Base-by-base conservation (phyloP, 2,329 filamentous ascomycete genomes). In the Hypoxylon sp. region DNA sequence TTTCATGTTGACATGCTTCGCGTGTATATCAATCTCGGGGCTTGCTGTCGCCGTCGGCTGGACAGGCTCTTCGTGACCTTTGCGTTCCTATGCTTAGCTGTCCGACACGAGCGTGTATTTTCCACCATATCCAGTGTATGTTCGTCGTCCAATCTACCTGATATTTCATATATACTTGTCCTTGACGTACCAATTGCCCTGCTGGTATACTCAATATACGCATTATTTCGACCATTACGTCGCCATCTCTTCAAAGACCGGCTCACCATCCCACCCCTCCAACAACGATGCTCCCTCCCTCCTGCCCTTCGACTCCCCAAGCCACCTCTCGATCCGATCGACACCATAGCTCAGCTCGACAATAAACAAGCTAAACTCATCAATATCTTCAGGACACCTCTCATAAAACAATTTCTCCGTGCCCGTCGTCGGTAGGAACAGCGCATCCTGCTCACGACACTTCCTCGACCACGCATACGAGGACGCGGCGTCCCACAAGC, bases 401-500 rank as follows among this genome's bases (percentile, higher is more conserved):
- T 69, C 57, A 25, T 49, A 25, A 4, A 73, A 65, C 8, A 71
- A 27, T 13, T 53, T 56, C 20, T 72, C 71, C 3, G 71, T 49
- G n/a, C 54, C 35, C 25, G n/a, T 54, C n/a, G 71, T 50, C 0
- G 48, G 25, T 30, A 75, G 44, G 40, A 74, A 71, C 17, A 74
- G 59, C 31, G 68, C 51, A 17, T 63, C 67, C 6, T 59, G 58
- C 22, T 64, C 69, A 4, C 49, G 54, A 33, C 70, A 72, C 33
- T 64, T 68, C 46, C 55, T 56, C 14, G 51, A 61, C 73, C 73
- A 77, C 14, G 63, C 60, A 37, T 73, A 71, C 37, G 74, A 73
- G 31, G 77, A 73, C 35, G 72, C 60, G 8, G 76, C 74, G 6
- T 76, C 73, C 77, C 78, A 79, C 8, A 79, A 54, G 6, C 74